Conservation (phyloP, 768 basidiomycete genomes). For the Mycena vitilis region DNA sequence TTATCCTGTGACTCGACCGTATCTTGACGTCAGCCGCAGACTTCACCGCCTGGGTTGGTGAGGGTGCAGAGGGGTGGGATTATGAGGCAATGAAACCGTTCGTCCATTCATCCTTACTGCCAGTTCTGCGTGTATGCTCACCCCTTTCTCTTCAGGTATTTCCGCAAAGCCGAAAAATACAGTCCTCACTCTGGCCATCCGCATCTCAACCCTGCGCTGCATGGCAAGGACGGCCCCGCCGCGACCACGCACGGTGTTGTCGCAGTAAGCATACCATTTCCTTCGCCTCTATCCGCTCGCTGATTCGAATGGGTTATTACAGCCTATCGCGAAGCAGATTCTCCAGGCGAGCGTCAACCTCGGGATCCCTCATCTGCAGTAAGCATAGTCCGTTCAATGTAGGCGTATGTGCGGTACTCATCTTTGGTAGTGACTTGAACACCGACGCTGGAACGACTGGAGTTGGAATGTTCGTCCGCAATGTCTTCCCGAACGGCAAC, state of each 20-base stretch:
- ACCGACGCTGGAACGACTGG: slow-evolving; percentile 1
- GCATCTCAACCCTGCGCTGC: background rate
- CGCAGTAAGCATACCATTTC: background rate
- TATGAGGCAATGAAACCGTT: slow-evolving; percentile 4
- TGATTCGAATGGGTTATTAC: background rate
- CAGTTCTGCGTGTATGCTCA: no score
- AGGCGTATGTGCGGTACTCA: no score
- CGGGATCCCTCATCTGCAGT: slow-evolving; percentile 1
- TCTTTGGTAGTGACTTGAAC: background rate
- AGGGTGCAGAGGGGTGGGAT: slow-evolving; percentile 3
- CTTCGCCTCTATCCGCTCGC: background rate
- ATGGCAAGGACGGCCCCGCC: slow-evolving; percentile 1
- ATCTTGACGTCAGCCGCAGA: background rate
- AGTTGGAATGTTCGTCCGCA: slow-evolving; percentile 6
- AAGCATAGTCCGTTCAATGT: background rate
- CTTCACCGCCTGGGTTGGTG: slow-evolving; percentile 3
- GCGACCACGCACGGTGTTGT: background rate
- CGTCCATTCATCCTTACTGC: background rate
- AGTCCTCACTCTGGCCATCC: slow-evolving; percentile 4
- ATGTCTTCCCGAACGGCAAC: slow-evolving; percentile 2
- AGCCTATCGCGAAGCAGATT: slow-evolving; percentile 6
- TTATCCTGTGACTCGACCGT: background rate
- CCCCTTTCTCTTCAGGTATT: background rate
- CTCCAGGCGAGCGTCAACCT: background rate
- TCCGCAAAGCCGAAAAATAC: slow-evolving; percentile 10